A percentile compares a stretch with the other conserved stretches of the same genome.
These are phyloP conservation scores for Solanum dulcamara DNA, from an alignment of 257 asterid species.

Conservation along the genomic window DNA sequence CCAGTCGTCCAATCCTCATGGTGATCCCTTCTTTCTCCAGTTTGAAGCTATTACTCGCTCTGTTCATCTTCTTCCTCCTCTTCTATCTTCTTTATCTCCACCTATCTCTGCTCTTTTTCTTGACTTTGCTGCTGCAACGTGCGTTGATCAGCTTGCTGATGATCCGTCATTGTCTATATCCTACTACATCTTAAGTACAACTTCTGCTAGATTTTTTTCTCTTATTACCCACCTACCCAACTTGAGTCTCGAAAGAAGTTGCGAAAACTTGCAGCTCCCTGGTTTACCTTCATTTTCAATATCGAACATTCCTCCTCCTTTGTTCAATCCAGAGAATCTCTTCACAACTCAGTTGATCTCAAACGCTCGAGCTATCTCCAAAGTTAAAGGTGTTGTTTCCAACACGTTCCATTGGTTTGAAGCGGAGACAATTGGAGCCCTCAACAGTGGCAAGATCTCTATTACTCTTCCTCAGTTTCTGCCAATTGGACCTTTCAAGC, in stretches of 20 bases:
- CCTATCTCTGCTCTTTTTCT: constrained; percentile 16
- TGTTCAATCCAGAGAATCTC: constrained; percentile 12
- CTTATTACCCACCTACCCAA: constrained; percentile 5
- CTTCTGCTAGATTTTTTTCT: constrained; percentile 4
- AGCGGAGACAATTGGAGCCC: constrained; percentile 24
- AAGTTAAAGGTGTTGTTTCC: constrained; percentile 20
- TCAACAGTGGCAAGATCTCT: neutral
- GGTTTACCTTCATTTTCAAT: constrained; percentile 21
- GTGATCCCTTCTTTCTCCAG: constrained; percentile 18
- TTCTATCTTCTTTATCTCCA: constrained; percentile 10
- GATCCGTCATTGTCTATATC: constrained; percentile 4
- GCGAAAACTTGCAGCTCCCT: constrained; percentile 2
- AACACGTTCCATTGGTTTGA: constrained; percentile 29
- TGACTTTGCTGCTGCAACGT: neutral
- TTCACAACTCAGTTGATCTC: constrained; percentile 11
- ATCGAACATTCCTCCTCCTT: constrained; percentile 21
- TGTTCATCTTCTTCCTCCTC: constrained; percentile 7
- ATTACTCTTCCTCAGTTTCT: constrained; percentile 14
- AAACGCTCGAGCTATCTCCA: constrained; percentile 17
- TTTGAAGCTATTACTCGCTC: constrained; percentile 3
- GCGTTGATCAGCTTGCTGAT: constrained; percentile 6
- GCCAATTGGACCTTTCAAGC: constrained; percentile 30
- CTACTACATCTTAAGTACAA: neutral
- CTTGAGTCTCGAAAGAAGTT: neutral
- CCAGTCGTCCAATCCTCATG: neutral